Base-by-base conservation (phyloP, 176 grass and related monocot species). In the Cenchrus americanus region DNA sequence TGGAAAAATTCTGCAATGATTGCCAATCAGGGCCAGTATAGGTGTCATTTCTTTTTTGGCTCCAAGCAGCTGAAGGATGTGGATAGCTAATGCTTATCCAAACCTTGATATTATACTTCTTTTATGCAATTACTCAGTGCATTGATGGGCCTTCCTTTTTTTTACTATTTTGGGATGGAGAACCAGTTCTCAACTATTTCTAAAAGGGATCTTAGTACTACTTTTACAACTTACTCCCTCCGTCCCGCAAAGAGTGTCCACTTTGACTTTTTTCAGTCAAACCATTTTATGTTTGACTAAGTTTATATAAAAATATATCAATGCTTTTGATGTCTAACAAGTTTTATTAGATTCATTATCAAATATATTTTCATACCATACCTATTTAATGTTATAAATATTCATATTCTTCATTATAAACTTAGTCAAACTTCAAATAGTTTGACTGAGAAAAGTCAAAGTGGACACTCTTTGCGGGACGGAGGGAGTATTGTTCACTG, bases 131-230 rank as follows among this genome's bases (percentile, higher is more conserved):
- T 55, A 15, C 22, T 41, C 7, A 15, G 6, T 80, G 32, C 50
- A 14, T 21, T 69, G 15, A 12, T 22, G 44, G 8, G 22, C 51
- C 22, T 51, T 30, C 71, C 18, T 8, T 48, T 32, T 34, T 77
- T 64, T 81, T 30, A 44, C 30, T 62, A 60, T 40, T 88, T 59
- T 80, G 22, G 21, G 64, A 54, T 81, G 23, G 63, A 47, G 30
- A 62, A 27, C 21, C 65, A 41, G 4, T 71, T 64, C 63, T 53
- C 18, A 37, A 5, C 57, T 70, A 18, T 49, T 80, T 62, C 30
- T 26, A 42, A n/a, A 30, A 47, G 26, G 27, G 24, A 14, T 71
- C 23, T 65, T 48, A 53, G 47, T 51, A 53, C 6, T 66, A 70
- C 12, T 63, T 85, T 8, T 69, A 26, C 22, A 46, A 8, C 19